These are phyloP conservation scores for Jimgerdemannia lactiflua DNA, from an alignment of 192 early-diverging fungal species.

Conservation along the genomic window DNA sequence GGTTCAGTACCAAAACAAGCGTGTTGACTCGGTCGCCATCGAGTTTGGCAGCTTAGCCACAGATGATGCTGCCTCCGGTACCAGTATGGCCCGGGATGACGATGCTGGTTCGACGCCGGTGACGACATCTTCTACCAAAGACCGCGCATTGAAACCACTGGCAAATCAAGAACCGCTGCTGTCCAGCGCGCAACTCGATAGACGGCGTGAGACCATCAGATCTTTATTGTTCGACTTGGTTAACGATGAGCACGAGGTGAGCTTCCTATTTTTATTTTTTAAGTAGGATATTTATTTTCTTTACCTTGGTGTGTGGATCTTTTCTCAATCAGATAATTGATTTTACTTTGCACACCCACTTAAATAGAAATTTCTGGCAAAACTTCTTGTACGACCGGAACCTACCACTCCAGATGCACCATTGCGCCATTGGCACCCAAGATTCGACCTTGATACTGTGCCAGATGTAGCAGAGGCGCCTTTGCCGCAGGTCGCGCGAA, in stretches of 20 bases:
- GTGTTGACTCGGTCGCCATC: conserved; percentile 7
- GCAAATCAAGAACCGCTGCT: neutral
- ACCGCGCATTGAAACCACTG: neutral
- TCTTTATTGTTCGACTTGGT: conserved; percentile 6
- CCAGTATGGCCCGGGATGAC: too few species aligned
- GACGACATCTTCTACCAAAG: neutral
- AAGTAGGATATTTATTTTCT: neutral
- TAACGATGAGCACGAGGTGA: conserved; percentile 5
- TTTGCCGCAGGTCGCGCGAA: conserved; percentile 1
- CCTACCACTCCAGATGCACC: neutral
- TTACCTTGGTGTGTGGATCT: neutral
- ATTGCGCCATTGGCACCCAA: conserved; percentile 9
- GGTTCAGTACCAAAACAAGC: conserved; percentile 4
- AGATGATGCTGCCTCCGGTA: neutral
- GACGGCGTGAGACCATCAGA: conserved; percentile 1
- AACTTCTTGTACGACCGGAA: neutral
- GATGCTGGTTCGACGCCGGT: neutral
- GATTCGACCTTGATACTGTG: conserved; percentile 8
- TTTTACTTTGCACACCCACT: neutral
- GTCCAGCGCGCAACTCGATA: conserved; percentile 4
- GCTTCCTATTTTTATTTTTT: neutral
- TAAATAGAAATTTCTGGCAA: neutral
- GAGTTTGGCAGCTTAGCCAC: neutral
- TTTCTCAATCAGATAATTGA: neutral
- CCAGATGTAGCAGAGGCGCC: conserved; percentile 7